Evolutionary conservation across 2,329 filamentous ascomycete species (phyloP), one percentile per base, ranked within the genome.

Genomic region (Nothopassalora personata): DNA sequence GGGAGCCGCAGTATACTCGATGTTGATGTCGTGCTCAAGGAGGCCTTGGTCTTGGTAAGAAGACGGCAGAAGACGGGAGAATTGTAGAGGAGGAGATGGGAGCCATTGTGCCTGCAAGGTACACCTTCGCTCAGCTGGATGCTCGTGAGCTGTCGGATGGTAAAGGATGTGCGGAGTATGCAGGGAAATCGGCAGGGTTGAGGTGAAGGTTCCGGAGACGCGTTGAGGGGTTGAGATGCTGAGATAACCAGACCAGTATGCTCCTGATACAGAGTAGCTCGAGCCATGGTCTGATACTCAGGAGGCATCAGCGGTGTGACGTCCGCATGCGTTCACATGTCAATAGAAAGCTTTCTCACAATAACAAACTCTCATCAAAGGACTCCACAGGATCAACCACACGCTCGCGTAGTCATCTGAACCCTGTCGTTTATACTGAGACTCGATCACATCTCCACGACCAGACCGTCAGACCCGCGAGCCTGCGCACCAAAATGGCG

Each of bases 401-500:
- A 23, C 5, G 6, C 19, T 46, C n/a, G 8, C 18, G 28, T 15
- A 28, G 27, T 5, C 5, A 49, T n/a, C 28, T 49, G 18, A 49
- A 11, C 4, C 8, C 46, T 13, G n/a, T 19, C 10, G 18, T 10
- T 49, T 4, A 9, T 10, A 11, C 19, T 34, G 28, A 28, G 46
- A 9, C 19, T 11, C 39, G 8, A 13, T n/a, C 13, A 43, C 18
- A 43, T 13, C 46, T 18, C 28, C 9, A 34, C 10, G 34, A 18
- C 10, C 9, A n/a, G 6, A 5, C 46, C 5, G 5, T 3, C 23
- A 30, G 28, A 15, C 46, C 27, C 19, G 28, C 18, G 19, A 15
- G 19, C 5, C 19, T 1, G 3, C 10, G 8, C 4, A 28, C 60
- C 52, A 60, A 45, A 3, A 69, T 70, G 68, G 54, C 68, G 11